Base-by-base conservation (phyloP, 306 rosid genomes). In the Vigna angularis region DNA sequence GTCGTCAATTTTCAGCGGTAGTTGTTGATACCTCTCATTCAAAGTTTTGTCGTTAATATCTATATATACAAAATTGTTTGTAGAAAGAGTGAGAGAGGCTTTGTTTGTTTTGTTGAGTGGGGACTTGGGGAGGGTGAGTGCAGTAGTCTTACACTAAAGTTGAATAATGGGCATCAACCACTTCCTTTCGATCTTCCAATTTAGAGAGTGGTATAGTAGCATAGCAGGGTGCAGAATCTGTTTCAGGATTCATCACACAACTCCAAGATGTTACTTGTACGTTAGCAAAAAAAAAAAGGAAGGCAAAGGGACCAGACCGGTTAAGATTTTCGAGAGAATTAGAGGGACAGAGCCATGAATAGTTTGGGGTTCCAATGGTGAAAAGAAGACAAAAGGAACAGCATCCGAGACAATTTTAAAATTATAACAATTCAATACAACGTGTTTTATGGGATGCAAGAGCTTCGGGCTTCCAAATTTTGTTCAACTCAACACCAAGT, bases 391-490 rank as follows among this genome's bases (percentile, higher is more conserved):
- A 87, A 85, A 81, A 72, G 78, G 85, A 78, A 50, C 93, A 78
- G n/a, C 70, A 45, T 76, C 20, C 89, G 30, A 87, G 79, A 66
- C 73, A 72, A 9, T 76, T 76, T 49, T 47, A 78, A 79, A 72
- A 56, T 55, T 66, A 69, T 45, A 9, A 9, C 45, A 72, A 77
- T 67, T 24, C 51, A 66, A 73, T 51, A 66, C 69, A 87, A 88
- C 96, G 90, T 90, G 96, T 90, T 87, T 90, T 85, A n/a, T 67
- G 90, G 90, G 83, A 66, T 5, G 52, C 40, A 63, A 78, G 34
- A 58, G 81, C 87, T 83, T 85, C 66, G 90, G 86, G 83, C 84
- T 82, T 68, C 14, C 67, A 85, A 79, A 55, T 38, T 73, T 80
- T 83, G 76, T 82, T 74, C 63, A 72, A 63, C 83, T 22, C 70